phyloP scores from a whole-genome alignment of 768 basidiomycete genomes.

The Clathrus columnatus region DNA sequence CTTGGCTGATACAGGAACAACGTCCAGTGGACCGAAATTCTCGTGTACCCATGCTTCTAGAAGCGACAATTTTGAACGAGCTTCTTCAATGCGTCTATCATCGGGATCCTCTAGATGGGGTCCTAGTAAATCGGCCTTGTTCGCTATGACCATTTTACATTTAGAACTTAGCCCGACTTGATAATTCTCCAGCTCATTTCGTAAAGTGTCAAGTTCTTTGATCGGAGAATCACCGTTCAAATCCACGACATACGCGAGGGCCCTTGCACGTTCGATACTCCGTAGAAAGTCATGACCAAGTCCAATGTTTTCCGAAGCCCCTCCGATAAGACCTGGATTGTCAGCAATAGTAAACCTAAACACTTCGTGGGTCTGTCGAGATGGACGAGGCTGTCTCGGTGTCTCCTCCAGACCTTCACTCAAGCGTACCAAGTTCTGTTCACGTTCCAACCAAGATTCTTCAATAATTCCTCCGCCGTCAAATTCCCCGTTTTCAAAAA shows the following conservation, averaged over 20 bases:
- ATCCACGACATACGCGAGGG: slow-evolving; percentile 90
- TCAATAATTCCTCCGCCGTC: slow-evolving; percentile 29
- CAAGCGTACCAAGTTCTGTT: slow-evolving; percentile 9
- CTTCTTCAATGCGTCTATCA: slow-evolving; percentile 24
- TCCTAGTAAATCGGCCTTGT: slow-evolving; percentile 87
- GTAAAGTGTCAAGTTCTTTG: slow-evolving; percentile 64
- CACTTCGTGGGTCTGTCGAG: slow-evolving; percentile 34
- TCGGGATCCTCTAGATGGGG: slow-evolving; percentile 32
- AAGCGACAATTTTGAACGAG: neutral
- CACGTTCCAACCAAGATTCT: slow-evolving; percentile 13
- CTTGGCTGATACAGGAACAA: slow-evolving; percentile 82
- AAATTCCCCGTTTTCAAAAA: slow-evolving; percentile 53
- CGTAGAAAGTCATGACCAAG: slow-evolving; percentile 91
- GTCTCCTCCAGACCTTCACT: slow-evolving; percentile 7
- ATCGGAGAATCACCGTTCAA: slow-evolving; percentile 65
- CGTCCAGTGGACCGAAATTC: slow-evolving; percentile 40
- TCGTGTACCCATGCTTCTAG: slow-evolving; percentile 6
- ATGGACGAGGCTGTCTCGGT: slow-evolving; percentile 6
- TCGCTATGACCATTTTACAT: slow-evolving; percentile 78
- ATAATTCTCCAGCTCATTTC: slow-evolving; percentile 78
- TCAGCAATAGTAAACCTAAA: slow-evolving; percentile 95
- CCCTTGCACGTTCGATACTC: slow-evolving; percentile 85
- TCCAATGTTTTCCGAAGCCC: slow-evolving; percentile 82
- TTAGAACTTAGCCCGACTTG: slow-evolving; percentile 69
- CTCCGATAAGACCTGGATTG: slow-evolving; percentile 86